A percentile compares a stretch with the other conserved stretches of the same genome.
Evolutionary conservation across 345 rosid genomes (phyloP).

Genomic region (Anacardium occidentale): DNA sequence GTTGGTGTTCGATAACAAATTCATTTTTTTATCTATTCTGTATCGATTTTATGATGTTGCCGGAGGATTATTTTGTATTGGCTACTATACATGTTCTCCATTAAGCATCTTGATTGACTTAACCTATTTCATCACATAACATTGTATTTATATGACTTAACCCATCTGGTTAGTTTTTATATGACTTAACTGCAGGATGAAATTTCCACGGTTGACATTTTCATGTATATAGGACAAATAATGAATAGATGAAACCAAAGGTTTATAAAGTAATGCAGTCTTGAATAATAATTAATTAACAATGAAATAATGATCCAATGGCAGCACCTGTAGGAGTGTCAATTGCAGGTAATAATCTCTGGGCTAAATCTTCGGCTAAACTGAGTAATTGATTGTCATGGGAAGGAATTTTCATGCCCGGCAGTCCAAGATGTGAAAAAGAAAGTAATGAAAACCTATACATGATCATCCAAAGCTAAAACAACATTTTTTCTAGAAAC

Average conservation of each 20-base stretch:
- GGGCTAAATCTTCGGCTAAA: conserved; percentile 81
- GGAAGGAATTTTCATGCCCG: conserved; percentile 88
- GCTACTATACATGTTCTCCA: no score
- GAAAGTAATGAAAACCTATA: not conserved
- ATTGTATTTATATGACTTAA: no score
- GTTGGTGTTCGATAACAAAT: no score
- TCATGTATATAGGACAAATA: no score
- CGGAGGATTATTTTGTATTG: no score
- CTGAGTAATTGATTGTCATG: conserved; percentile 74
- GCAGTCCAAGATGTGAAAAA: conserved; percentile 24
- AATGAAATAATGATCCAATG: conserved; percentile 13
- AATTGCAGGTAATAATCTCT: conserved; percentile 89
- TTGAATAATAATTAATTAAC: not conserved
- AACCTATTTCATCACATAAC: no score
- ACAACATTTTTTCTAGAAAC: not conserved
- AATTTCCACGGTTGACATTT: no score
- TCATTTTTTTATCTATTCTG: no score
- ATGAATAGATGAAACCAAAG: not conserved
- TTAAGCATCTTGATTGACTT: no score
- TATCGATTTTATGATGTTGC: no score
- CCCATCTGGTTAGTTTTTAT: no score
- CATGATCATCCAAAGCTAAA: not conserved
- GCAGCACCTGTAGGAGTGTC: conserved; percentile 89
- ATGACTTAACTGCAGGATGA: no score
- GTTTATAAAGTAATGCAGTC: conserved; percentile 1